Base-by-base conservation (phyloP, 345 rosid species). In the Bruguiera sexangula region DNA sequence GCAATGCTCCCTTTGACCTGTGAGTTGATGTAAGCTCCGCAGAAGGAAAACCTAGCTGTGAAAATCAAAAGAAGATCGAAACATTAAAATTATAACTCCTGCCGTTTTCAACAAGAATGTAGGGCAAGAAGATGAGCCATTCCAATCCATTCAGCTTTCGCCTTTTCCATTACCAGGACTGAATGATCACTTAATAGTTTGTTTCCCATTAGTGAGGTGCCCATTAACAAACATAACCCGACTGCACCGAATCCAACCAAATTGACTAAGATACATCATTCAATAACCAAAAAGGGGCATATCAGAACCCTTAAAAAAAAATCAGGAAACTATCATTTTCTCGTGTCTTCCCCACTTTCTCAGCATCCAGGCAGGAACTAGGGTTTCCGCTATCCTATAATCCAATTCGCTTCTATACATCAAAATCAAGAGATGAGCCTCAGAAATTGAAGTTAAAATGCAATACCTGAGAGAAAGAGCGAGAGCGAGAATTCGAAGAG, bases 351-450 rank as follows among this genome's bases (percentile, higher is more conserved):
- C 75, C 75, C 43, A 70, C 62, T 48, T 75, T 60, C 72, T 21
- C 22, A 76, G 63, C 65, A 74, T 30, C 73, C 61, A 73, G 74
- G 70, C 60, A 67, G 30, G 16, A 76, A n/a, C 75, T 83, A 83
- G 88, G 86, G 88, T 77, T 87, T 75, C 59, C 61, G 78, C 56
- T 54, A 56, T 31, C 18, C 11, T 8, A 37, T 24, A 53, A 63
- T 53, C 46, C 63, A 62, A 69, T 63, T 75, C 30, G 48, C 48
- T 30, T 48, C 20, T 11, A 63, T 26, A 70, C 26, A 59, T 59
- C 43, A 75, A 53, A 64, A 53, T 43, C 20, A 34, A 19, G 10
- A 59, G 37, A 50, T 60, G 31, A 69, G 51, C 51, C 21, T 1
- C 37, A 64, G 11, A 65, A 73, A 65, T 52, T 43, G 19, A 60